These are phyloP conservation scores for Pyrenula aspistea DNA, from an alignment of 495 filamentous ascomycete genomes.

Conservation along the genomic window DNA sequence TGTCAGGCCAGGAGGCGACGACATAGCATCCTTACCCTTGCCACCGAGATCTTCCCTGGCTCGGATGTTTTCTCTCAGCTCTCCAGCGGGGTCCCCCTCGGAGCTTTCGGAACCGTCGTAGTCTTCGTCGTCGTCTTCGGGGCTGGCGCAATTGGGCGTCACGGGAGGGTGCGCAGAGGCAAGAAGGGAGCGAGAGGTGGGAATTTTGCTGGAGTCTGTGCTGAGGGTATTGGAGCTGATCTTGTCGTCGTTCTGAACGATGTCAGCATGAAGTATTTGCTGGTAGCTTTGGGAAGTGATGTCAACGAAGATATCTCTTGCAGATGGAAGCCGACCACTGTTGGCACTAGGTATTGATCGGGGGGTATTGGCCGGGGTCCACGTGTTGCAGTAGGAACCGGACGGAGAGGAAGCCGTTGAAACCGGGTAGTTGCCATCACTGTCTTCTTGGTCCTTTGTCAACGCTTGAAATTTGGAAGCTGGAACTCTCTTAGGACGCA, in stretches of 20 bases:
- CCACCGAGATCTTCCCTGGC: background rate
- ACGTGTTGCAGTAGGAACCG: constrained; percentile 14
- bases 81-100: constrained; percentile 4
- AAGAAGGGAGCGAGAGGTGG: background rate
- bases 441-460: constrained; percentile 8
- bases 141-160: background rate
- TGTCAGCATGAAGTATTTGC: background rate
- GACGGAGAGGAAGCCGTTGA: constrained; percentile 19
- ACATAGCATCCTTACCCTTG: background rate
- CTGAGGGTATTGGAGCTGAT: constrained; percentile 2
- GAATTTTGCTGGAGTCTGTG: background rate
- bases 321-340: constrained; percentile 4
- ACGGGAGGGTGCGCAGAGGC: background rate
- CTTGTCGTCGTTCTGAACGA: background rate
- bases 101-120: constrained; percentile 13
- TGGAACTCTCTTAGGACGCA: constrained; percentile 2
- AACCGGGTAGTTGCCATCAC: constrained; percentile 9
- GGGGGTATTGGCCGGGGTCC: constrained; percentile 23
- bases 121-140: constrained; percentile 4
- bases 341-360: constrained; percentile 13
- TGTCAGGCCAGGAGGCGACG: constrained; percentile 6
- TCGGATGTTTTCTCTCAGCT: constrained; percentile 3
- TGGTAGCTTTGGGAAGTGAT: background rate
- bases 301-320: constrained; percentile 1
- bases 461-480: background rate